A percentile compares a stretch with the other conserved stretches of the same genome.
phyloP scores from a whole-genome alignment of 352 stramenopile species.

The Phytophthora macrochlamydospora region DNA sequence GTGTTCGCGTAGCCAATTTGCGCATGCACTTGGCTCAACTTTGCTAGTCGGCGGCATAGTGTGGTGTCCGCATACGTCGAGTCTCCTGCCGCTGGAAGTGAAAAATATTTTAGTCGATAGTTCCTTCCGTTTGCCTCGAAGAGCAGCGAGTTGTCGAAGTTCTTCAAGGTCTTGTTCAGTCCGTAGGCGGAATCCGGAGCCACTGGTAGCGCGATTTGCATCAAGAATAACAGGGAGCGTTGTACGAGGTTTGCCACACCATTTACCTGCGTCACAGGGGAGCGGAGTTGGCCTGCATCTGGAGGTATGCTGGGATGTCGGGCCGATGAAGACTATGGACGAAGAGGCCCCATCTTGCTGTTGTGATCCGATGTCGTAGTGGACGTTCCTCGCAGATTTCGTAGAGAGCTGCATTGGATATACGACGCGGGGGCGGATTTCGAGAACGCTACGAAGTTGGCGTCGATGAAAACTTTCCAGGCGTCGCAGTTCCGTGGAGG shows the following conservation, averaged over 20 bases:
- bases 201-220: conserved; percentile 5
- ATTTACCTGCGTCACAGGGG: not conserved
- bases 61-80: conserved; percentile 17
- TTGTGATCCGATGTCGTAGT: conserved; percentile 4
- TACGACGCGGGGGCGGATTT: not conserved
- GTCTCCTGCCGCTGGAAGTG: conserved; percentile 3
- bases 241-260: conserved; percentile 1
- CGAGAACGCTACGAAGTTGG: not conserved
- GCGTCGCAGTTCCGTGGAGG: too few relatives aligned
- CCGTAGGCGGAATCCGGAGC: conserved; percentile 2
- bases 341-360: conserved; percentile 3
- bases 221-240: conserved; percentile 4
- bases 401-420: conserved; percentile 1
- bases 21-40: conserved; percentile 13
- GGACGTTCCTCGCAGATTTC: conserved; percentile 8
- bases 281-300: conserved; percentile 7
- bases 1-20: conserved; percentile 11
- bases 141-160: not conserved
- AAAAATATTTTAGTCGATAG: not conserved
- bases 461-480: not conserved
- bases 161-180: conserved; percentile 1
- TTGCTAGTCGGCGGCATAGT: conserved; percentile 18
- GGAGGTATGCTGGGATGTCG: conserved; percentile 7
- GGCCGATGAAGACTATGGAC: conserved; percentile 4
- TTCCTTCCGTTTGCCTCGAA: conserved; percentile 1